Evolutionary conservation across 2,329 filamentous ascomycete species (phyloP), one percentile per base, ranked within the genome.

Genomic region (Macrophomina pseudophaseolina): DNA sequence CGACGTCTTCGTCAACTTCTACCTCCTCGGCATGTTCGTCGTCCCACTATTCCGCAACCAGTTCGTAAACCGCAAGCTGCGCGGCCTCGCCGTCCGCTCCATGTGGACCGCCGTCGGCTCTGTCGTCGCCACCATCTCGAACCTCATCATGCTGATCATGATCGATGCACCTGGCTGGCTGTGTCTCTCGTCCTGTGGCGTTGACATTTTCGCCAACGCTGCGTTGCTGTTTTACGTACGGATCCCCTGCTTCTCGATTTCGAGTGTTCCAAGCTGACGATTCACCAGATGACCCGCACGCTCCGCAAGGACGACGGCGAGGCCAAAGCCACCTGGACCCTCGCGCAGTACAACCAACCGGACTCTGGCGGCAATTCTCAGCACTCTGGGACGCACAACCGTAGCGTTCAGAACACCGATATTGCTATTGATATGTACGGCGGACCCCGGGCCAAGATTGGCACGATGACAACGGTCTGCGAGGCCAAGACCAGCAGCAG

Each of bases 1-100:
- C 28, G 56, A 60, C 12, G 56, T 60, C 3, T 60, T 60, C 28
- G 56, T 60, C 28, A 60, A 60, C 40, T 40, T 60, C 35, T 60
- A 60, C 2, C 56, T 60, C 1, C 40, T 60, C 16, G 30, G 28
- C 14, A 60, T 60, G 42, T 60, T 60, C 40, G 56, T 60, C 16
- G 28, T 60, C 7, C 56, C 56, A 14, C 40, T 60, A 12, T 60
- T 60, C 42, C 30, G n/a, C 8, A 46, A 60, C 42, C 40, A 60
- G 42, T 60, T 48, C 16, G 11, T 33, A 2, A 60, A 60, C 42
- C 40, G 16, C 42, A 60, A 60, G 23, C 16, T 60, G 2, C 56
- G 56, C 7, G 18, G 40, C 0, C 56, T 60, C 11, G 56, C 56
- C 1, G 48, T 60, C 42, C 46, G 44, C 40, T 60, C 56, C 0